Conservation (phyloP, 2,329 filamentous ascomycete genomes). For the Colletotrichum orchidophilum region DNA sequence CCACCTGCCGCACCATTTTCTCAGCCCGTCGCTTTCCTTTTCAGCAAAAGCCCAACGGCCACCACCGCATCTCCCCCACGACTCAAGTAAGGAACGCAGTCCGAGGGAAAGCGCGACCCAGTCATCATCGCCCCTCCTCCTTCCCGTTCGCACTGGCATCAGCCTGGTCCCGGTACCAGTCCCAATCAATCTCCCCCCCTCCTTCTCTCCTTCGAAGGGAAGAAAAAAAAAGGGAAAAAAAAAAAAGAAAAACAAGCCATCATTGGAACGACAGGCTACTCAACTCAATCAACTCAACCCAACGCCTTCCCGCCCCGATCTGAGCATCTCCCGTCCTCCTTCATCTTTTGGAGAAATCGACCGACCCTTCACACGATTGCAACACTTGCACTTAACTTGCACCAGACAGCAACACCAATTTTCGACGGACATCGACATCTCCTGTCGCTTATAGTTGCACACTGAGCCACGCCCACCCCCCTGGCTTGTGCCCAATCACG, state of each 20-base stretch:
- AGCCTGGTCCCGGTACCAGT: constrained; percentile 13
- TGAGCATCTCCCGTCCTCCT: constrained; percentile 30
- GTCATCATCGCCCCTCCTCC: constrained; percentile 28
- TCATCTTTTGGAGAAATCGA: constrained; percentile 27
- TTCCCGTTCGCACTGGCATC: constrained; percentile 29
- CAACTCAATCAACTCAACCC: constrained; percentile 6
- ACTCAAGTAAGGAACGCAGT: constrained; percentile 20
- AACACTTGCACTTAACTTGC: background rate
- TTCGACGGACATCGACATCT: background rate
- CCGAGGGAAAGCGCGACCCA: constrained; percentile 24
- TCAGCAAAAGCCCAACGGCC: constrained; percentile 17
- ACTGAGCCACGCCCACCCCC: constrained; percentile 13
- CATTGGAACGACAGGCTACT: background rate
- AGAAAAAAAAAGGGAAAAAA: background rate
- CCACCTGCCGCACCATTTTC: background rate
- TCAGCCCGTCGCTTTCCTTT: background rate
- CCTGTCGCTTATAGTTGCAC: background rate
- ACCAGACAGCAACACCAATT: background rate
- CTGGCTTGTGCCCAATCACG: constrained; percentile 20
- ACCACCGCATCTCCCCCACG: background rate
- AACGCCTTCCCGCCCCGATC: background rate
- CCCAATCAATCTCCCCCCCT: constrained; percentile 3
- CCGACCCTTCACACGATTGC: background rate
- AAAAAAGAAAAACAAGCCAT: constrained; percentile 1
- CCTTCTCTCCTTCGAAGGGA: constrained; percentile 9